Base-by-base conservation (phyloP, 2,329 filamentous ascomycete genomes). In the Harringtonia lauricola region DNA sequence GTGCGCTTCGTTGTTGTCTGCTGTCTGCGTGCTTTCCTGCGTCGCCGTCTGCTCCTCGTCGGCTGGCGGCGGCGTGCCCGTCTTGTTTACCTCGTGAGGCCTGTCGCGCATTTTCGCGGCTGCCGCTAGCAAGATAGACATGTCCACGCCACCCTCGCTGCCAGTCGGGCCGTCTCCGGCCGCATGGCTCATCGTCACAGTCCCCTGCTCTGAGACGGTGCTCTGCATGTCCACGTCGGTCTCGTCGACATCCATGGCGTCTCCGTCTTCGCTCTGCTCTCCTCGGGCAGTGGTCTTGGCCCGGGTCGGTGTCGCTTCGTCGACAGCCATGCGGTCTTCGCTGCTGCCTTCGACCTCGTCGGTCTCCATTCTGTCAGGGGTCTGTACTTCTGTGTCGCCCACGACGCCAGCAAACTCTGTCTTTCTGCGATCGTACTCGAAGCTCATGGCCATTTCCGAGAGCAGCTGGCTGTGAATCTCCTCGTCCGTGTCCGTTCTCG, bases 401-500 rank as follows among this genome's bases (percentile, higher is more conserved):
- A 21, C 17, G 8, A 48, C 44, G n/a, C 42, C 42, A 10, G 30
- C 28, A 47, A 47, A 47, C 12, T 49, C 47, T 18, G 36, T 31
- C 18, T 49, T 45, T 6, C 8, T 12, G 13, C 13, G 8, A 8
- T 33, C 17, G 17, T 45, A 12, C 28, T 52, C 46, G 8, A 49
- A 45, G 35, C 46, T 49, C 44, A 52, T 49, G 1, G 43, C 48
- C 44, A 51, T 44, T 33, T 52, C 50, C 15, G 48, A 46, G 31
- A 50, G 21, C 9, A 52, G 30, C 44, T 52, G 50, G 33, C 50
- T 50, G 42, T 52, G 46, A 10, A 52, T 40, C 36, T 49, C 48
- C 2, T 40, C 29, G 21, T 51, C 49, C 9, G 29, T 34, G 19
- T 38, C 42, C 12, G 9, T 24, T 10, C 10, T 10, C 10, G 24